These are phyloP conservation scores for Wickerhamomyces chaumierensis DNA, from an alignment of 805 yeast species.

Conservation along the genomic window DNA sequence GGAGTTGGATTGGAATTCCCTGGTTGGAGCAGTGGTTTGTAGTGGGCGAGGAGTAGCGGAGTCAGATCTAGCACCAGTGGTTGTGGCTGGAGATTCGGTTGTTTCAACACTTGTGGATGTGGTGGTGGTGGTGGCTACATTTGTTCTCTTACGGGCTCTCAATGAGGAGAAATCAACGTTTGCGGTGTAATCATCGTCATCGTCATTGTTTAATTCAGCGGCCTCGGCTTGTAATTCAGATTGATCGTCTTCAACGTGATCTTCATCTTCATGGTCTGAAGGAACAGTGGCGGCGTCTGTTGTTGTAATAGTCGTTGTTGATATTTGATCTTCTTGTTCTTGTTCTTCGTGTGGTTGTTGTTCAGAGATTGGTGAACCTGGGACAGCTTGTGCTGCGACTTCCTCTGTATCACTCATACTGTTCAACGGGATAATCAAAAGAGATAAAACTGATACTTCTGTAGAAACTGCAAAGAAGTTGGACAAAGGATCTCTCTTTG, in stretches of 20 bases:
- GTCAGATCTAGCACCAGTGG: background rate
- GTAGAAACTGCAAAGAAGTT: too few relatives aligned
- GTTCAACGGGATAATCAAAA: conserved; percentile 6
- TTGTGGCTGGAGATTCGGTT: too few relatives aligned
- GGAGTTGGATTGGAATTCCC: conserved; percentile 2
- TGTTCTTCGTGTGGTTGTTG: conserved; percentile 4
- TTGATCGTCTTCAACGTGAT: background rate
- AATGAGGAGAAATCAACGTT: conserved; percentile 15
- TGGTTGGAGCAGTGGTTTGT: background rate
- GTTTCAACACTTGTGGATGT: too few relatives aligned
- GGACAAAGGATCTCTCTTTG: too few relatives aligned
- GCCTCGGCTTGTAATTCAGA: conserved; percentile 7
- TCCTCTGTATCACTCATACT: conserved; percentile 2
- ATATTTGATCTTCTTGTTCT: background rate
- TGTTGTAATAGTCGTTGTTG: background rate
- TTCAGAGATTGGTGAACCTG: too few relatives aligned
- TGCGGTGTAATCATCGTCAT: conserved; percentile 13
- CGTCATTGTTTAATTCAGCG: conserved; percentile 2
- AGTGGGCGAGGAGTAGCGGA: background rate
- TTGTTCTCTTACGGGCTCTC: conserved; percentile 14
- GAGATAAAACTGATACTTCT: too few relatives aligned
- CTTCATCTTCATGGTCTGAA: background rate
- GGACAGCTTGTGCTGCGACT: too few relatives aligned
- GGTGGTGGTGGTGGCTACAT: background rate
- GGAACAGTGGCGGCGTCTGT: background rate